These are phyloP conservation scores for Malus sieversii DNA, from an alignment of 306 rosid species.

Conservation along the genomic window DNA sequence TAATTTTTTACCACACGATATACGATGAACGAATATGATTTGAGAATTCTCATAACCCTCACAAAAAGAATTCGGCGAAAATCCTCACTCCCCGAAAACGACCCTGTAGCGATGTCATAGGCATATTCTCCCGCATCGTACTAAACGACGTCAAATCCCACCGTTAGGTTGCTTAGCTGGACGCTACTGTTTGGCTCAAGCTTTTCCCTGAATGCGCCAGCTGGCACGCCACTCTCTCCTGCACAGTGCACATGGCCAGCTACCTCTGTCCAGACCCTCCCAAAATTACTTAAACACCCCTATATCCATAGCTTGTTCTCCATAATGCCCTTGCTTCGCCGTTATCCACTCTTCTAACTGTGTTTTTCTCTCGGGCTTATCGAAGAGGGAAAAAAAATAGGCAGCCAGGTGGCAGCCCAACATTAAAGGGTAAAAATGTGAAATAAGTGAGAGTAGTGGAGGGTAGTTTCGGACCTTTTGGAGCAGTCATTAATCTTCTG, in stretches of 20 bases:
- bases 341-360: not conserved
- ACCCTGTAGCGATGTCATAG: too few species aligned
- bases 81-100: too few species aligned
- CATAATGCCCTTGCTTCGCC: not conserved
- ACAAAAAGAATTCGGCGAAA: too few species aligned
- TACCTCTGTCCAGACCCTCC: not conserved
- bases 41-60: rapidly evolving
- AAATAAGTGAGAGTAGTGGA: not conserved
- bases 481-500: constrained; percentile 15
- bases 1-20: too few species aligned
- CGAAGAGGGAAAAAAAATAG: not conserved
- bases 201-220: not conserved
- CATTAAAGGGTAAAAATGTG: not conserved
- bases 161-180: not conserved
- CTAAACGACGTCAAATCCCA: not conserved
- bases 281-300: not conserved
- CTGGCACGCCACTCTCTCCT: not conserved
- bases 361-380: not conserved
- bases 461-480: constrained; percentile 7
- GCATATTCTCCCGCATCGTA: not conserved
- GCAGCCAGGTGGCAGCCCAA: not conserved
- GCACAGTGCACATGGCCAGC: not conserved
- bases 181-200: not conserved
- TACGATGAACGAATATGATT: too few species aligned
- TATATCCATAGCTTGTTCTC: not conserved